Evolutionary conservation across 108 stramenopile species (phyloP), one percentile per base, ranked within the genome.

Genomic region (Nitzschia putrida): DNA sequence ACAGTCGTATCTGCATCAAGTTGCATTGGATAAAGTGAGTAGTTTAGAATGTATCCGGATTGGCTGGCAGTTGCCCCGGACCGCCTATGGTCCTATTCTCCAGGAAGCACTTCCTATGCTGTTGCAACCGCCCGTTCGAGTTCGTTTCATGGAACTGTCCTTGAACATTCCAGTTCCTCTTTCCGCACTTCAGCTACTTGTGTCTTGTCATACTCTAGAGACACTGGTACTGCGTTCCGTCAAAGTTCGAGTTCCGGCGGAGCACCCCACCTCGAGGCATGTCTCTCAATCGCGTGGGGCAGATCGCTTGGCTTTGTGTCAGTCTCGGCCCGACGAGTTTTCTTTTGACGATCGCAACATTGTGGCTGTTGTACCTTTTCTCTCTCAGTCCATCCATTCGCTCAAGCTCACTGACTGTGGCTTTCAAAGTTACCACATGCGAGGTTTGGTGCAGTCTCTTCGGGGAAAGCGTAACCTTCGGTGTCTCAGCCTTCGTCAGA

Each of bases 41-140:
- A 66, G 57, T 37, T 43, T 76, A 12, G 66, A 68, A 57, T 53
- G 54, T 20, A 76, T 76, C 56, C 53, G 44, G 5, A 69, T 76
- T 57, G 74, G 74, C 8, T 76, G 74, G 74, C 61, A 68, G 16
- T 29, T 76, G 13, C 73, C 73, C 18, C n/a, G 12, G 3, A 69
- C 69, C 56, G 74, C 74, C n/a, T 20, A 69, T 13, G 74, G 53
- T 18, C 74, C 74, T 4, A 39, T 76, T 7, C 49, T 76, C 2
- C 60, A 68, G 47, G 21, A 39, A 38, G 68, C 69, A 9, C 23
- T 76, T 8, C 74, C 74, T 0, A 26, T 54, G 24, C 34, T 76
- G 5, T 24, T 76, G 44, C 53, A 56, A 20, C 41, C 57, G 20
- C 74, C 74, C 1, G 58, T 58, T 7, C 59, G 50, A 7, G 43